These are phyloP conservation scores for Brassica cretica DNA, from an alignment of 345 rosid species.

Conservation along the genomic window DNA sequence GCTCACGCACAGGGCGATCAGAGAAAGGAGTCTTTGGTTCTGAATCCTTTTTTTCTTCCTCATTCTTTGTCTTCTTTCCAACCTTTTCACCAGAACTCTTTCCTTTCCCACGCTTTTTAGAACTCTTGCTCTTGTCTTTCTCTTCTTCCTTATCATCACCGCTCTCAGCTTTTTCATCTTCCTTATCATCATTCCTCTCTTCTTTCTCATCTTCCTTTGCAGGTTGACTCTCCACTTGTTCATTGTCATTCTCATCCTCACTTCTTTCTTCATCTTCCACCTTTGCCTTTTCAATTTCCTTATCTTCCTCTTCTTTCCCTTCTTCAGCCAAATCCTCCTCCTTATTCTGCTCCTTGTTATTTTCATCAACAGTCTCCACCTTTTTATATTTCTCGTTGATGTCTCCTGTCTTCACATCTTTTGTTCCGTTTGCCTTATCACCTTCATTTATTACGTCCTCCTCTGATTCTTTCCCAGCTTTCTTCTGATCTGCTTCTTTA, in stretches of 20 bases:
- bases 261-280: conserved; percentile 20
- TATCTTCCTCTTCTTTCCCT: conserved; percentile 19
- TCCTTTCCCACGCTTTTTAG: conserved; percentile 49
- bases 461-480: conserved; percentile 28
- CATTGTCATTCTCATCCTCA: background rate
- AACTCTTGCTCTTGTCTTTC: conserved; percentile 41
- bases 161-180: conserved; percentile 23
- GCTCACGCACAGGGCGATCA: conserved; percentile 92
- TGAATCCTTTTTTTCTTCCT: conserved; percentile 15
- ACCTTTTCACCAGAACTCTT: conserved; percentile 43
- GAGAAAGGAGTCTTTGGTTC: conserved; percentile 66
- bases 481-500: conserved; percentile 11
- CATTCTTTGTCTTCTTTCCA: conserved; percentile 48
- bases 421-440: conserved; percentile 35
- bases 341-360: background rate
- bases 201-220: conserved; percentile 24
- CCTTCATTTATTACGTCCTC: conserved; percentile 16
- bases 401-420: conserved; percentile 13
- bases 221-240: background rate
- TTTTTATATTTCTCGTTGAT: background rate
- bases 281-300: background rate
- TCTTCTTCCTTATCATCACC: conserved; percentile 38
- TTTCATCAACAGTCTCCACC: background rate
- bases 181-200: conserved; percentile 21
- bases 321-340: conserved; percentile 28